Conservation (phyloP, 768 basidiomycete species). For the Amyloporia xantha region DNA sequence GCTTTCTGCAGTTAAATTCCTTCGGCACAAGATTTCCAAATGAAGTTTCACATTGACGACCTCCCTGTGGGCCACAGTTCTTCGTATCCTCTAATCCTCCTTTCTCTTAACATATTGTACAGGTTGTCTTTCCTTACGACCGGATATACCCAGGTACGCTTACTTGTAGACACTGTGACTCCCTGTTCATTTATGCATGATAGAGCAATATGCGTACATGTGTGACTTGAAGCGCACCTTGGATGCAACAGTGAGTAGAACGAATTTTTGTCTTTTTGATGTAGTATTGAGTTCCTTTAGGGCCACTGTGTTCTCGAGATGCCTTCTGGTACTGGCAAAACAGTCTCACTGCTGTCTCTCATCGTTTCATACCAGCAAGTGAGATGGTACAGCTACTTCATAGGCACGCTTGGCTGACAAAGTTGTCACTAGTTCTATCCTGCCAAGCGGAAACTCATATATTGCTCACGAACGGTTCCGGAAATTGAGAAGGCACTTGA, state of each 20-base stretch:
- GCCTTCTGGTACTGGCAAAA: constrained; percentile 99
- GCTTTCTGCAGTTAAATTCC: no score
- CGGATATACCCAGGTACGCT: constrained; percentile 87
- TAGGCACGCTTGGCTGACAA: background rate
- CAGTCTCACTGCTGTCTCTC: constrained; percentile 88
- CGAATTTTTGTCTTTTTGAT: constrained; percentile 1
- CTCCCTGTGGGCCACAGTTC: constrained; percentile 34
- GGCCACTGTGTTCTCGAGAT: constrained; percentile 99
- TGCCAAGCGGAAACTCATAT: constrained; percentile 88
- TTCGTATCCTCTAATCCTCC: constrained; percentile 5
- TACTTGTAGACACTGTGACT: constrained; percentile 6
- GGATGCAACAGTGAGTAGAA: constrained; percentile 74
- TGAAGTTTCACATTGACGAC: constrained; percentile 32
- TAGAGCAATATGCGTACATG: constrained; percentile 99
- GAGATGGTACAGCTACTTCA: background rate
- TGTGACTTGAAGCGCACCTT: constrained; percentile 95
- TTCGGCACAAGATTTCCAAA: constrained; percentile 9
- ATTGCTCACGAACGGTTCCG: constrained; percentile 98
- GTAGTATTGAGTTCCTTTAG: constrained; percentile 33
- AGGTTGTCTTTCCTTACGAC: constrained; percentile 92
- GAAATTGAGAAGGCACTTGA: constrained; percentile 98
- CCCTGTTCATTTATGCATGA: background rate
- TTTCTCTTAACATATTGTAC: background rate
- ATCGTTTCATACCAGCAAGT: constrained; percentile 99
- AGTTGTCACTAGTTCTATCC: constrained; percentile 68